These are phyloP conservation scores for Scleroderma citrinum DNA, from an alignment of 768 basidiomycete species.

Conservation along the genomic window DNA sequence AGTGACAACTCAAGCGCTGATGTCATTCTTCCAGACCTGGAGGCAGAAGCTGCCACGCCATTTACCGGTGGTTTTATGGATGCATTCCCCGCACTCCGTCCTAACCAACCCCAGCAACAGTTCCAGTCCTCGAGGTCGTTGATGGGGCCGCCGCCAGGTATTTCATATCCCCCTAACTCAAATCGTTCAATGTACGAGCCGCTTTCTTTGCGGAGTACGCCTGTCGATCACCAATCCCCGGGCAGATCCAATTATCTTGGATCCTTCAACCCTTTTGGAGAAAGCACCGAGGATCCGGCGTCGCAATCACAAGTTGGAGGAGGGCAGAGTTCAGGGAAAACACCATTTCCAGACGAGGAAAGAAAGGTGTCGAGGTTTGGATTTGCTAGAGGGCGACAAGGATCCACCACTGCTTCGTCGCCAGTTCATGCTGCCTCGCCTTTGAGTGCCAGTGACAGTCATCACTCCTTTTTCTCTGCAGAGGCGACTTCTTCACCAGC, in stretches of 20 bases:
- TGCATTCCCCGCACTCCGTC: slow-evolving; percentile 59
- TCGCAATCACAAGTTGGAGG: slow-evolving; percentile 21
- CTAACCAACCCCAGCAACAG: slow-evolving; percentile 19
- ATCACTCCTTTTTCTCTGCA: slow-evolving; percentile 42
- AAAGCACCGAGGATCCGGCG: slow-evolving; percentile 44
- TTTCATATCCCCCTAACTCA: slow-evolving; percentile 43
- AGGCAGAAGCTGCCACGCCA: slow-evolving; percentile 42
- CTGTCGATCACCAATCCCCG: slow-evolving; percentile 42
- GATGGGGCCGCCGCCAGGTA: slow-evolving; percentile 44
- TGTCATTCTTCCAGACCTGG: slow-evolving; percentile 44
- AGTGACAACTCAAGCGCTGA: slow-evolving; percentile 35
- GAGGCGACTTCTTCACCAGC: slow-evolving; percentile 30
- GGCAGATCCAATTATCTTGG: slow-evolving; percentile 56
- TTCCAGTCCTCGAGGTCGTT: slow-evolving; percentile 28
- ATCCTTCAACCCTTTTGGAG: slow-evolving; percentile 78
- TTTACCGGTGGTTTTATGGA: slow-evolving; percentile 64
- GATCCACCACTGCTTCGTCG: slow-evolving; percentile 52
- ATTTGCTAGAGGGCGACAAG: slow-evolving; percentile 68
- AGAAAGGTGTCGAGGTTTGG: slow-evolving; percentile 76
- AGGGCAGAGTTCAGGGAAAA: slow-evolving; percentile 30
- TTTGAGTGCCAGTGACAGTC: slow-evolving; percentile 43
- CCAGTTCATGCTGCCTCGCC: slow-evolving; percentile 54
- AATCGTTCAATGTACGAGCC: slow-evolving; percentile 56
- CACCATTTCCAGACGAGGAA: slow-evolving; percentile 48
- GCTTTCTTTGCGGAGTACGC: slow-evolving; percentile 32